Evolutionary conservation across 257 asterid genomes (phyloP), one percentile per base, ranked within the genome.

Genomic region (Striga asiatica): DNA sequence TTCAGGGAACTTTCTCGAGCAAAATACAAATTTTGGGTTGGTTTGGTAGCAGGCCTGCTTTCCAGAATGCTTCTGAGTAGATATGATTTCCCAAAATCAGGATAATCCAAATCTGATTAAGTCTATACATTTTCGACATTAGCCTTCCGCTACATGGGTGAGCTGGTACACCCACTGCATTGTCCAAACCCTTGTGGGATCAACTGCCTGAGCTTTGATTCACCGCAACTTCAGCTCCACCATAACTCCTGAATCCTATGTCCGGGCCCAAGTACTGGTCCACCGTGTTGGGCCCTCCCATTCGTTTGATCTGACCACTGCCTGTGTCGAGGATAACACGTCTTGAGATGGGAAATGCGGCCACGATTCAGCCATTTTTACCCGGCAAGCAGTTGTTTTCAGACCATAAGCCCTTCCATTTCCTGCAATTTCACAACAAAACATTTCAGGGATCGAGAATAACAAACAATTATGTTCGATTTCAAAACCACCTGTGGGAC

Each of bases 111-210:
- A 92, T 84, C 77, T 92, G 98, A 76, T 80, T 92, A 62, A 84
- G 71, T 64, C 95, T 79, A 64, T 92, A 88, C 81, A 92, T 84
- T 72, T 92, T 92, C 11, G 94, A 88, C 95, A 92, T 73, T n/a
- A n/a, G n/a, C n/a, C n/a, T n/a, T n/a, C n/a, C n/a, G n/a, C n/a
- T n/a, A n/a, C n/a, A n/a, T n/a, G n/a, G n/a, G n/a, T n/a, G n/a
- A n/a, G n/a, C n/a, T n/a, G n/a, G n/a, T 84, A 76, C 53, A 87
- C 88, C 97, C 94, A 92, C 70, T 82, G 97, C 92, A 92, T 80
- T n/a, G 84, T 84, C 88, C 81, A 92, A 71, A 42, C 95, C 95
- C 84, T 88, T 91, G 19, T 71, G 84, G 19, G 76, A 70, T 39
- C 83, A 66, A 37, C 82, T 71, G 45, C 72, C 66, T 8, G 85